phyloP scores from a whole-genome alignment of 495 filamentous ascomycete species.

The Aspergillus cristatus region DNA sequence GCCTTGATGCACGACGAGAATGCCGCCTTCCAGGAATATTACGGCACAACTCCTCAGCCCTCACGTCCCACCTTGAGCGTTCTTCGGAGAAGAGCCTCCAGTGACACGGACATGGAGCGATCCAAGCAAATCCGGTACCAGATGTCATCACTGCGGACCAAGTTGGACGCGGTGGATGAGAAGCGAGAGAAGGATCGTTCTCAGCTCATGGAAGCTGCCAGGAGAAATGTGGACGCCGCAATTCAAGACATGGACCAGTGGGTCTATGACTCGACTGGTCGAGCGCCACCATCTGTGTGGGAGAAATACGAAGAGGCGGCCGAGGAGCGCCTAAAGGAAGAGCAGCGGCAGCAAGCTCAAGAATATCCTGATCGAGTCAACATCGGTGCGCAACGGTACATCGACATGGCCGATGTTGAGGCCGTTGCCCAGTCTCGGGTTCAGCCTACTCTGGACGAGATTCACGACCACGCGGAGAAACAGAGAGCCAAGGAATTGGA shows the following conservation, averaged over 20 bases:
- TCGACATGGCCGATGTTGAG: conserved; percentile 73
- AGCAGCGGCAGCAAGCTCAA: conserved; percentile 52
- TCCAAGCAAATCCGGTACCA: conserved; percentile 68
- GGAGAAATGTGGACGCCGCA: conserved; percentile 70
- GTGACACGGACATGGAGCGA: conserved; percentile 54
- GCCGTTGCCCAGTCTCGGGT: conserved; percentile 68
- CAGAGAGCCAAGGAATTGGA: conserved; percentile 54
- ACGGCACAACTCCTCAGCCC: conserved; percentile 46
- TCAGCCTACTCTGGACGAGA: conserved; percentile 88
- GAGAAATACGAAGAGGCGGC: conserved; percentile 76
- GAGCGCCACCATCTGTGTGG: conserved; percentile 56
- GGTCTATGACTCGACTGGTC: conserved; percentile 67
- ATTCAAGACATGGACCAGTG: conserved; percentile 73
- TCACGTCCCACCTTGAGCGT: conserved; percentile 46
- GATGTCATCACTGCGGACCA: conserved; percentile 66
- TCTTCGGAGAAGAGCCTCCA: conserved; percentile 56
- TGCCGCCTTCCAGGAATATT: conserved; percentile 61
- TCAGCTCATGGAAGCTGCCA: conserved; percentile 65
- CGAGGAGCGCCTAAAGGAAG: conserved; percentile 49
- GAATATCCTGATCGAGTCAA: conserved; percentile 56
- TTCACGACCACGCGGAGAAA: conserved; percentile 63
- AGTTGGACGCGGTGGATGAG: conserved; percentile 58
- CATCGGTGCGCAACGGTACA: conserved; percentile 70
- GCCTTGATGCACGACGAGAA: conserved; percentile 69
- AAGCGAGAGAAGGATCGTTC: conserved; percentile 69